phyloP scores from a whole-genome alignment of 1,139 yeast species.

The Petasospora fabianii region DNA sequence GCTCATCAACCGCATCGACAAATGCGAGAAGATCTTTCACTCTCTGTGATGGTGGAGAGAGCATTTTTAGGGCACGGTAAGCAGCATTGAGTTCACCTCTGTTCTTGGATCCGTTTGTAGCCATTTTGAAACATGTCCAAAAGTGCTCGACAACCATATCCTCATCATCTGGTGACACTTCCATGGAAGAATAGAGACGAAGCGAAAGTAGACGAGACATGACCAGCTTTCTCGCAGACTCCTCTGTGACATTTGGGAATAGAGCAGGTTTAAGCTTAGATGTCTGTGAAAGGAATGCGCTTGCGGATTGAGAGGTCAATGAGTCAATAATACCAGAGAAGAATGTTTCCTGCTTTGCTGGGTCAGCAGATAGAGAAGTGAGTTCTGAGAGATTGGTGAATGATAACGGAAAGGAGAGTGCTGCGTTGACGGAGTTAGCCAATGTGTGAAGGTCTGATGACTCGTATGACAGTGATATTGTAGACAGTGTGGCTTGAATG shows the following conservation, averaged over 20 bases:
- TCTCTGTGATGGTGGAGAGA: conserved; percentile 35
- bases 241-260: conserved; percentile 24
- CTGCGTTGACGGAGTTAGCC: conserved; percentile 9
- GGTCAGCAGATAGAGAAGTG: conserved; percentile 4
- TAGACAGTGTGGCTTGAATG: conserved; percentile 7
- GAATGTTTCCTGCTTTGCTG: conserved; percentile 5
- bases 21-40: conserved; percentile 34
- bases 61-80: conserved; percentile 36
- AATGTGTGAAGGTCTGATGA: conserved; percentile 1
- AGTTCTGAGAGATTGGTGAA: conserved; percentile 8
- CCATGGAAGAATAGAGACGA: conserved; percentile 36
- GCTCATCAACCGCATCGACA: conserved; percentile 34
- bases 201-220: conserved; percentile 39
- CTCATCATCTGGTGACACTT: conserved; percentile 20
- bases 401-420: conserved; percentile 10
- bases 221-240: conserved; percentile 30
- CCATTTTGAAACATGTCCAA: conserved; percentile 52
- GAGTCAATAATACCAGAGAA: conserved; percentile 6
- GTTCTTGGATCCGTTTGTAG: conserved; percentile 46
- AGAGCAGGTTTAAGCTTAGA: conserved; percentile 28
- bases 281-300: conserved; percentile 6
- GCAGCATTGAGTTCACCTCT: conserved; percentile 46
- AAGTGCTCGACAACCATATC: conserved; percentile 35
- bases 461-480: too few species aligned
- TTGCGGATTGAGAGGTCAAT: conserved; percentile 8